Percentiles rank a stretch among this genome's conserved stretches.
These are phyloP conservation scores for Elsinoe necatrix DNA, from an alignment of 2,329 filamentous ascomycete genomes.

Conservation along the genomic window DNA sequence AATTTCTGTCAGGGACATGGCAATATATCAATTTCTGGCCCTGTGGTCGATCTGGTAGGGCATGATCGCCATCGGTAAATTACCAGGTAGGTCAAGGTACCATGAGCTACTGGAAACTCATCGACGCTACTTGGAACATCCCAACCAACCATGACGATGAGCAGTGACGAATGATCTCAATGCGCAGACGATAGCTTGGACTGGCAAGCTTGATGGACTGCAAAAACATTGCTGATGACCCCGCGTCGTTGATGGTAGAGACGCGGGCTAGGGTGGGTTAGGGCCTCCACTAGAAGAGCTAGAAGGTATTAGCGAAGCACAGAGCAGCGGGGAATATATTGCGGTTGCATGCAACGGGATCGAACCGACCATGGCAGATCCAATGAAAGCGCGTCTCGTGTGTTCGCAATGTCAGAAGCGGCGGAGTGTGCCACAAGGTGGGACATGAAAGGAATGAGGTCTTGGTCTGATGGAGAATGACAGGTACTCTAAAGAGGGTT, in stretches of 20 bases:
- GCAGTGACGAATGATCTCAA: constrained; percentile 5
- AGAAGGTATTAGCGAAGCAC: constrained; percentile 9
- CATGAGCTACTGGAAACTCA: background rate
- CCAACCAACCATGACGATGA: background rate
- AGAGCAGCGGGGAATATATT: constrained; percentile 8
- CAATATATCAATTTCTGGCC: constrained; percentile 11
- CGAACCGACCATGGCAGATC: background rate
- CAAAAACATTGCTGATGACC: constrained; percentile 5
- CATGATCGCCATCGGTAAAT: constrained; percentile 7
- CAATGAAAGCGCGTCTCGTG: background rate
- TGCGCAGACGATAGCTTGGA: constrained; percentile 7
- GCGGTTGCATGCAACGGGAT: background rate
- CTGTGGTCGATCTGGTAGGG: constrained; percentile 10
- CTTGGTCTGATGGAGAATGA: background rate
- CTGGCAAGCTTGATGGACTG: background rate
- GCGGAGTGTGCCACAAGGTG: background rate
- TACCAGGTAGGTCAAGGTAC: background rate
- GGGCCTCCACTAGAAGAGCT: constrained; percentile 8
- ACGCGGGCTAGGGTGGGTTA: constrained; percentile 5
- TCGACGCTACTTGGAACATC: background rate
- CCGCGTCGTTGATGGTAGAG: constrained; percentile 11
- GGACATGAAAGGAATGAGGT: constrained; percentile 8
- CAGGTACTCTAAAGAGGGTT: constrained; percentile 4
- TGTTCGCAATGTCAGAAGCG: background rate
- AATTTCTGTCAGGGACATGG: background rate